A percentile compares a stretch with the other conserved stretches of the same genome.
phyloP scores from a whole-genome alignment of 352 stramenopile genomes.

The Pythium aristosporum region DNA sequence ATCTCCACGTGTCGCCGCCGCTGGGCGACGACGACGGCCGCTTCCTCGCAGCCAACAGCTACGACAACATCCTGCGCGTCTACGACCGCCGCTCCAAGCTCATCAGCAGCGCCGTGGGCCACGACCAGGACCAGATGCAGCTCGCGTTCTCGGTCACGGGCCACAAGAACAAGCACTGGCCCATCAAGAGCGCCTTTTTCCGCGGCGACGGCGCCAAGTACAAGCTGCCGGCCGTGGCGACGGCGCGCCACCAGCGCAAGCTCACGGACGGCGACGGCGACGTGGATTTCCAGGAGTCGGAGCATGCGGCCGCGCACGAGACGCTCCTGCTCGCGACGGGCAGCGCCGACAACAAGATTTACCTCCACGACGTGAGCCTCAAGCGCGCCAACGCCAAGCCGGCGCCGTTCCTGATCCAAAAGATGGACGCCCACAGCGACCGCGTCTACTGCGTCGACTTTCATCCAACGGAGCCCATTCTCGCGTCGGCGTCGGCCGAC shows the following conservation, averaged over 20 bases:
- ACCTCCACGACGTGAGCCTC: conserved; percentile 81
- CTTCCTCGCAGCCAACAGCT: conserved; percentile 86
- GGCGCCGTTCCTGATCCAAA: conserved; percentile 62
- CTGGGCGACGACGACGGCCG: conserved; percentile 65
- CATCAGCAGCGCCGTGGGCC: conserved; percentile 66
- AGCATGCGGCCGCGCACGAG: conserved; percentile 47
- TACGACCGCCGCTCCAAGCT: conserved; percentile 85
- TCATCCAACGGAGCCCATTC: conserved; percentile 79
- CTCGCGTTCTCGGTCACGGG: conserved; percentile 79
- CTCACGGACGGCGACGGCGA: conserved; percentile 78
- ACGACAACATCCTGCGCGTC: conserved; percentile 88
- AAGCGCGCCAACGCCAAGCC: conserved; percentile 44
- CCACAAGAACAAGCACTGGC: conserved; percentile 92
- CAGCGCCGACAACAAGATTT: conserved; percentile 87
- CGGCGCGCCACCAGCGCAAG: conserved; percentile 56
- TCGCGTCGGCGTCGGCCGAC: conserved; percentile 83
- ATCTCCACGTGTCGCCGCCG: conserved; percentile 77
- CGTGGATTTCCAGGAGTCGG: conserved; percentile 8
- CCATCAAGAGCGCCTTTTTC: conserved; percentile 90
- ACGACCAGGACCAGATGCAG: conserved; percentile 64
- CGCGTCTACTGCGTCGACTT: conserved; percentile 91
- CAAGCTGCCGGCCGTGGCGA: conserved; percentile 42
- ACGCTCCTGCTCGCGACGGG: conserved; percentile 81
- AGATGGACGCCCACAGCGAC: conserved; percentile 84
- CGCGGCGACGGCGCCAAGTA: conserved; percentile 86